Percentiles rank a stretch among this genome's conserved stretches.
phyloP scores from a whole-genome alignment of 2,329 filamentous ascomycete genomes.

The Orbilia brochopaga region DNA sequence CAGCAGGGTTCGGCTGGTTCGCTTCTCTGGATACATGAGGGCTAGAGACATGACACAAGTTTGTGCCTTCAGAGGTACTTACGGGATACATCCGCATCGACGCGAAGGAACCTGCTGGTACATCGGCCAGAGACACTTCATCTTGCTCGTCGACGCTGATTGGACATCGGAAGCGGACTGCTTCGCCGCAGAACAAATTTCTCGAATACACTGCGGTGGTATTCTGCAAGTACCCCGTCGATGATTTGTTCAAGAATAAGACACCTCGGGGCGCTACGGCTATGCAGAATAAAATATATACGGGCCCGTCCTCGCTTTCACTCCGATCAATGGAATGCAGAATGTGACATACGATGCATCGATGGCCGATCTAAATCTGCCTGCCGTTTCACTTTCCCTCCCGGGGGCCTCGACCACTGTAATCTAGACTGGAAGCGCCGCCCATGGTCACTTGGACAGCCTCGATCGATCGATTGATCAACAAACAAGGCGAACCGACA shows the following conservation, averaged over 20 bases:
- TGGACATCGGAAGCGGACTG: conserved; percentile 3
- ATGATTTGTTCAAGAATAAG: not conserved
- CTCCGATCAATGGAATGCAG: not conserved
- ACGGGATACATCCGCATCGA: conserved; percentile 24
- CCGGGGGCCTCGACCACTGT: not conserved
- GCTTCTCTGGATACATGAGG: not conserved
- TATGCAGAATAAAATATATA: too few relatives aligned
- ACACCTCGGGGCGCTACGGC: not conserved
- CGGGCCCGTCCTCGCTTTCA: not conserved
- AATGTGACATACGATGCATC: conserved; percentile 6
- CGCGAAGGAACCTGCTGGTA: conserved; percentile 26
- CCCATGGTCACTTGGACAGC: not conserved
- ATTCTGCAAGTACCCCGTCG: not conserved
- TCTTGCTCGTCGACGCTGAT: conserved; percentile 5
- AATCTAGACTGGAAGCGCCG: conserved; percentile 6
- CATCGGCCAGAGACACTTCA: conserved; percentile 15
- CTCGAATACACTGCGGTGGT: not conserved
- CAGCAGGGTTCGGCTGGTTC: not conserved
- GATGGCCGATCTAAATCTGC: not conserved
- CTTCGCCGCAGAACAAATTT: conserved; percentile 1
- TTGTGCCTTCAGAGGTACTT: conserved; percentile 13
- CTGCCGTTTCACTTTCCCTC: not conserved
- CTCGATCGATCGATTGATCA: conserved; percentile 10
- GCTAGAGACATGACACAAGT: conserved; percentile 30
- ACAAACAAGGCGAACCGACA: not conserved